Evolutionary conservation across 2,329 filamentous ascomycete species (phyloP).

Genomic region (Didymella lethalis): DNA sequence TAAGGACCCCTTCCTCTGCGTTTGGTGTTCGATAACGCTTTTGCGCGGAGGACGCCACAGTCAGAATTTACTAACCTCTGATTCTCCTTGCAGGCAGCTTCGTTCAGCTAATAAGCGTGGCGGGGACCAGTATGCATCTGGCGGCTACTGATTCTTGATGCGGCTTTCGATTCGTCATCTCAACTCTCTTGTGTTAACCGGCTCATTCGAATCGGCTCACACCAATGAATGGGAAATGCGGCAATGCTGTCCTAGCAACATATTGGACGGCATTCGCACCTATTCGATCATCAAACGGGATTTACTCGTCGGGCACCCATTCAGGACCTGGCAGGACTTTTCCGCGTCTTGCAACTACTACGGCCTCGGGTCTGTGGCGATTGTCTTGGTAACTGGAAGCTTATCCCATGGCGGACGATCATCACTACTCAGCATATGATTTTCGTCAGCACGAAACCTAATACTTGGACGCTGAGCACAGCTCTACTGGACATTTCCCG

Average conservation of each 20-base stretch:
- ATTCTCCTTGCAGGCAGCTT: slow-evolving; percentile 58
- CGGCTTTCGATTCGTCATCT: slow-evolving; percentile 52
- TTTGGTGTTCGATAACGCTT: slow-evolving; percentile 80
- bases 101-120: slow-evolving; percentile 62
- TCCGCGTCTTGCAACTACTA: slow-evolving; percentile 36
- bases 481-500: slow-evolving; percentile 37
- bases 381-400: slow-evolving; percentile 40
- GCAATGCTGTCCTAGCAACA: slow-evolving; percentile 53
- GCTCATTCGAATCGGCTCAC: slow-evolving; percentile 41
- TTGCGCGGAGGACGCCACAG: slow-evolving; percentile 69
- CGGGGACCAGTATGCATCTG: slow-evolving; percentile 57
- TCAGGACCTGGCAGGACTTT: slow-evolving; percentile 45
- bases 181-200: slow-evolving; percentile 50
- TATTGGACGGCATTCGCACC: slow-evolving; percentile 50
- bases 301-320: slow-evolving; percentile 46
- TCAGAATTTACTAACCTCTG: slow-evolving; percentile 57
- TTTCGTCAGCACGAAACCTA: slow-evolving; percentile 26
- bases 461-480: slow-evolving; percentile 36
- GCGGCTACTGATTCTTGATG: slow-evolving; percentile 58
- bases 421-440: slow-evolving; percentile 30
- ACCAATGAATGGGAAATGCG: slow-evolving; percentile 55
- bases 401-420: slow-evolving; percentile 38
- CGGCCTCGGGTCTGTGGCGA: slow-evolving; percentile 40
- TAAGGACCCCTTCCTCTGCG: slow-evolving; percentile 89
- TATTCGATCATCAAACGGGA: slow-evolving; percentile 48